These are phyloP conservation scores for Vitis hybrid DNA, from an alignment of 177 flowering plant species.

Conservation along the genomic window DNA sequence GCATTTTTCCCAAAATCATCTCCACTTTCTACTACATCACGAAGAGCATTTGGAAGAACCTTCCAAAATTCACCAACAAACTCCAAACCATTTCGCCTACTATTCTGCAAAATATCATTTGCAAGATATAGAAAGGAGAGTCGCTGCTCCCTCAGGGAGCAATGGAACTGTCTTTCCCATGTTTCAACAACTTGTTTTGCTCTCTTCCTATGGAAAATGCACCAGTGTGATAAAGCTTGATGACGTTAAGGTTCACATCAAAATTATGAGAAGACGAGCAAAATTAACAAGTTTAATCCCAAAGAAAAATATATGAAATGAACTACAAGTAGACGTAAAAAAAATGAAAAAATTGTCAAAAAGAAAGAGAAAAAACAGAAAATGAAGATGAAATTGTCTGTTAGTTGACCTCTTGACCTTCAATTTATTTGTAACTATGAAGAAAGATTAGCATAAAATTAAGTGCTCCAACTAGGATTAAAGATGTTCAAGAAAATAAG, in stretches of 20 bases:
- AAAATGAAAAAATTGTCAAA: no score
- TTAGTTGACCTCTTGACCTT: no score
- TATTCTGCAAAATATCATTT: slow-evolving; percentile 92
- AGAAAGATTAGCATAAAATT: no score
- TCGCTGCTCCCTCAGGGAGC: slow-evolving; percentile 73
- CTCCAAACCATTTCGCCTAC: slow-evolving; percentile 85
- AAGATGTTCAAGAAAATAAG: no score
- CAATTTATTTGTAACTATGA: no score
- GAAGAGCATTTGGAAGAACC: slow-evolving; percentile 92
- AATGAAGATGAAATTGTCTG: no score
- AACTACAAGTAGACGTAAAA: no score
- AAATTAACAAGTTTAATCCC: no score
- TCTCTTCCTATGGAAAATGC: slow-evolving; percentile 88
- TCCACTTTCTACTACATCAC: slow-evolving; percentile 73
- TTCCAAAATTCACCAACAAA: slow-evolving; percentile 97
- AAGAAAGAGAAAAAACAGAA: no score
- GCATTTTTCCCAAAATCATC: slow-evolving; percentile 72
- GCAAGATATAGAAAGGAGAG: slow-evolving; percentile 92
- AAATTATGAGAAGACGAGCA: no score
- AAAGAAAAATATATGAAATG: no score
- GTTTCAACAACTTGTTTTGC: slow-evolving; percentile 94
- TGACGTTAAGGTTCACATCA: slow-evolving; percentile 41
- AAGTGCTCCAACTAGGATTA: no score
- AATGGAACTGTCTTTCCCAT: slow-evolving; percentile 85
- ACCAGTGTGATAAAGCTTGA: slow-evolving; percentile 95